Conservation (phyloP, 2,329 filamentous ascomycete species). For the Parascedosporium putredinis region DNA sequence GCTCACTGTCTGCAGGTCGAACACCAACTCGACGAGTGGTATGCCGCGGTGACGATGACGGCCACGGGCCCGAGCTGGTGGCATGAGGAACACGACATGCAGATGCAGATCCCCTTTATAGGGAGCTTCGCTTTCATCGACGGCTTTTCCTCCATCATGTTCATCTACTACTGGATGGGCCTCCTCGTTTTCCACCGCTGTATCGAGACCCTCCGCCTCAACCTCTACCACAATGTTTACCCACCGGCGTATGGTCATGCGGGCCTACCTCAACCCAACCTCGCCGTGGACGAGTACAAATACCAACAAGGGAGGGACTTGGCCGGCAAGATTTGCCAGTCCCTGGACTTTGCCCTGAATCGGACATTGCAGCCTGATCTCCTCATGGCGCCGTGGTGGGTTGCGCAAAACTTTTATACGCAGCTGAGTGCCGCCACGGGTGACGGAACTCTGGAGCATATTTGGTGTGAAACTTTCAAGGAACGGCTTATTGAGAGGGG, state of each 20-base stretch:
- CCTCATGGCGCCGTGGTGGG: slow-evolving; percentile 30
- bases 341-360: slow-evolving; percentile 35
- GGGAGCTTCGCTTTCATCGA: slow-evolving; percentile 35
- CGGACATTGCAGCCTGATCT: slow-evolving; percentile 36
- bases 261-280: slow-evolving; percentile 22
- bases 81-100: background rate
- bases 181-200: slow-evolving; percentile 38
- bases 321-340: slow-evolving; percentile 39
- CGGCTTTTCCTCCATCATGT: slow-evolving; percentile 31
- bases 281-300: slow-evolving; percentile 29
- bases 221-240: slow-evolving; percentile 32
- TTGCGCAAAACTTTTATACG: slow-evolving; percentile 31
- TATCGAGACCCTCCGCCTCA: slow-evolving; percentile 33
- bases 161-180: slow-evolving; percentile 44
- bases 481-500: slow-evolving; percentile 27
- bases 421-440: slow-evolving; percentile 26
- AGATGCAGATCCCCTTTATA: slow-evolving; percentile 30
- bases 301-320: slow-evolving; percentile 34
- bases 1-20: slow-evolving; percentile 37
- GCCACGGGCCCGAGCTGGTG: slow-evolving; percentile 26
- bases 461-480: slow-evolving; percentile 37
- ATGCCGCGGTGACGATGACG: slow-evolving; percentile 17
- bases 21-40: slow-evolving; percentile 37
- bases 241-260: slow-evolving; percentile 24
- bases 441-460: slow-evolving; percentile 32